Evolutionary conservation across 371 early-diverging fungal species (phyloP), one percentile per base, ranked within the genome.

Genomic region (Encephalitozoon hellem): DNA sequence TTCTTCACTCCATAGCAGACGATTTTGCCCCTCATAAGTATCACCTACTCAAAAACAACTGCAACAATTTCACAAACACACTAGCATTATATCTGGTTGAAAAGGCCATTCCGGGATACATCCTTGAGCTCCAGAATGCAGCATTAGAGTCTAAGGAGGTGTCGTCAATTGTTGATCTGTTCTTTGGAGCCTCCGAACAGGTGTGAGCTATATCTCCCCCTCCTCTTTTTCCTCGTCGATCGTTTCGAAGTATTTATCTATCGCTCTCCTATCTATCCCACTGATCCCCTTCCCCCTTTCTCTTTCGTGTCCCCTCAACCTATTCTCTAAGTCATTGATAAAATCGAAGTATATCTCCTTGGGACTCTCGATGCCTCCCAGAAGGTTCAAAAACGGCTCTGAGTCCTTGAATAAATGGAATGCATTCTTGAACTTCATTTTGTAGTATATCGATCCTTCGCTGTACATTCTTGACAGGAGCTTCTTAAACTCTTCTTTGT

Each of bases 21-120:
- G 47, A 54, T 28, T 85, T 71, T 65, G 77, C 52, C 4, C 47
- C 63, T 8, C 28, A 72, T 21, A 76, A 80, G 9, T 85, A 85
- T 64, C 59, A 85, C 63, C 34, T 85, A 9, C 65, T 85, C 25
- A 45, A 53, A 28, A 78, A 84, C 45, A 85, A 85, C 65, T 85
- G 86, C 74, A 85, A 85, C 63, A 73, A 84, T 68, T 85, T 85
- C 66, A 69, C 76, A 12, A 76, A 85, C 55, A 23, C 47, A n/a
- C 41, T 78, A 1, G 47, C 54, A 34, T 42, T 63, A 25, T 79
- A 73, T 70, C 64, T 84, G n/a, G 67, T 77, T 15, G 43, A 73
- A 5, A 80, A 81, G 54, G 23, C 52, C 26, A 73, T 83, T 21
- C 86, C 86, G 12, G n/a, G 11, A 4, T 79, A 85, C 59, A 84